Evolutionary conservation across 345 rosid species (phyloP).

Genomic region (Punica granatum): DNA sequence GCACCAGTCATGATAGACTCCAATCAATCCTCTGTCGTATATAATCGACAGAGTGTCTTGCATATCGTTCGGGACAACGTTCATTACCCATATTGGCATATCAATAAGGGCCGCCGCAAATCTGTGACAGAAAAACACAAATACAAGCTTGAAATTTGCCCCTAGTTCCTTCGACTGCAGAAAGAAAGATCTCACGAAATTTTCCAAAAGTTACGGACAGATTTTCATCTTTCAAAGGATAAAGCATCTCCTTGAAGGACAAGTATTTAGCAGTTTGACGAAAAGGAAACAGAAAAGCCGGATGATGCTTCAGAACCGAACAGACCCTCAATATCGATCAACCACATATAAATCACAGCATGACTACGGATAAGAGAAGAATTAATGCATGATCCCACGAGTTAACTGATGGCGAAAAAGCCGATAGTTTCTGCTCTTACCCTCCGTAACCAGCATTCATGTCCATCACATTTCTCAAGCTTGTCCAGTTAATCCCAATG

Average conservation of each 20-base stretch:
- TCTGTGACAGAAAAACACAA: constrained; percentile 23
- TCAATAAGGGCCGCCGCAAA: constrained; percentile 74
- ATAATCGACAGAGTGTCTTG: constrained; percentile 58
- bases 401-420: no score
- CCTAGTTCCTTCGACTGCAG: no score
- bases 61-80: constrained; percentile 61
- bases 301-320: not conserved
- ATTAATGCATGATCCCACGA: not conserved
- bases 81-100: constrained; percentile 82
- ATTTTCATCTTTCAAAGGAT: no score
- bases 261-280: not conserved
- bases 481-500: constrained; percentile 58
- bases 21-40: constrained; percentile 77
- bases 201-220: no score
- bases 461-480: constrained; percentile 72
- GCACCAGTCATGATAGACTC: constrained; percentile 87
- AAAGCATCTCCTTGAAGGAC: no score
- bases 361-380: not conserved
- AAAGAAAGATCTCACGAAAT: no score
- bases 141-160: not conserved
- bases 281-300: not conserved
- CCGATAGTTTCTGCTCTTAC: constrained; percentile 26
- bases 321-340: not conserved
- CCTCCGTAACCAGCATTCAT: constrained; percentile 97
- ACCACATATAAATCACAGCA: not conserved